Percentiles rank a stretch among this genome's conserved stretches.
phyloP scores from a whole-genome alignment of 306 rosid genomes.

The Trifolium repens region DNA sequence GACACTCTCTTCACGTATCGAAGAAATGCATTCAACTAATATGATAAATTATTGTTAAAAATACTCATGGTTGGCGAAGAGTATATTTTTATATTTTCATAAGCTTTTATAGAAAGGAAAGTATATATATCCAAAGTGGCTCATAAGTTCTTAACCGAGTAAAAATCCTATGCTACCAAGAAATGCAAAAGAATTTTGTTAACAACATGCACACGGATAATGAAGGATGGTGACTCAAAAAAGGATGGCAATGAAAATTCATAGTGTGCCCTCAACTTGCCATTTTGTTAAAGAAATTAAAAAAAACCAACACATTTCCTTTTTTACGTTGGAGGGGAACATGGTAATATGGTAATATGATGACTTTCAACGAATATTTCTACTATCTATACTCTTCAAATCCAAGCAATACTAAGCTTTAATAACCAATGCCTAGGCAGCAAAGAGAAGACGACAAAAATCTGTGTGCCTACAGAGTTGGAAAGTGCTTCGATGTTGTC shows the following conservation, averaged over 20 bases:
- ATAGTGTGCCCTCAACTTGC: conserved; percentile 26
- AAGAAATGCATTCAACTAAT: too few relatives aligned
- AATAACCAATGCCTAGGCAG: conserved; percentile 39
- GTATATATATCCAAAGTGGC: neutral
- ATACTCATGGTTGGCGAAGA: too few relatives aligned
- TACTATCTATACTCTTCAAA: conserved; percentile 33
- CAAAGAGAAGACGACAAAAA: conserved; percentile 22
- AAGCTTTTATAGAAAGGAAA: neutral
- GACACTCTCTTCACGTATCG: too few relatives aligned
- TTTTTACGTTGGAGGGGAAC: neutral
- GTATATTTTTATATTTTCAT: neutral
- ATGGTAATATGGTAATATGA: conserved; percentile 29
- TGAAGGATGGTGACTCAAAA: conserved; percentile 24
- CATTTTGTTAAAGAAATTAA: conserved; percentile 18
- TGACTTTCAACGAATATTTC: conserved; percentile 14
- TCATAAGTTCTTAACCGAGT: neutral
- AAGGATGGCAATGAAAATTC: conserved; percentile 33
- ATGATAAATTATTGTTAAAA: too few relatives aligned
- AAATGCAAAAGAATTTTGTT: conserved; percentile 16
- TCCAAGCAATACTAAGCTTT: conserved; percentile 36
- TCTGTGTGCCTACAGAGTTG: conserved; percentile 18
- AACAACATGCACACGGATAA: neutral
- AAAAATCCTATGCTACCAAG: neutral
- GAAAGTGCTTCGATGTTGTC: conserved; percentile 34
- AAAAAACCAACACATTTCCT: neutral